Conservation (phyloP, 768 basidiomycete genomes). For the Termitomyces sp. region DNA sequence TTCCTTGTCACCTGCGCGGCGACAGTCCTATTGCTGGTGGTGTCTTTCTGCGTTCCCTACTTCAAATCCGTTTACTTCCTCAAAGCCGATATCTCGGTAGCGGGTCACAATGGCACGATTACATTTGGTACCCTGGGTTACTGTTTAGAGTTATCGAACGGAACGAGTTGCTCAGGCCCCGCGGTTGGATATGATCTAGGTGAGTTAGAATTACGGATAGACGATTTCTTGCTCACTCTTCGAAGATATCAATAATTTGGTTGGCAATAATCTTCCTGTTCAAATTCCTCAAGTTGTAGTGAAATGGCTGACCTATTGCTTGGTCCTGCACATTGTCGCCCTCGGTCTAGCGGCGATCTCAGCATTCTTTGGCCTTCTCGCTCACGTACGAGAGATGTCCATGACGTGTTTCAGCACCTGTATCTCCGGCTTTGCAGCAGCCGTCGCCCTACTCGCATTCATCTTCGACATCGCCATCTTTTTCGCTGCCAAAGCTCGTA, state of each 20-base stretch:
- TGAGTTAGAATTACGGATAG: conserved; percentile 32
- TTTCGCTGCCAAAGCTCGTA: conserved; percentile 81
- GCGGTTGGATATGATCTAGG: conserved; percentile 85
- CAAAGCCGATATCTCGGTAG: conserved; percentile 53
- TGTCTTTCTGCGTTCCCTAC: conserved; percentile 86
- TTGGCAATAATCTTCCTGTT: conserved; percentile 60
- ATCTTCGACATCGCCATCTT: conserved; percentile 91
- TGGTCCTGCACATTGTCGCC: conserved; percentile 89
- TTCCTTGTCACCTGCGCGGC: conserved; percentile 80
- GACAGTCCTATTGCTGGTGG: conserved; percentile 73
- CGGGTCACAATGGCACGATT: conserved; percentile 50
- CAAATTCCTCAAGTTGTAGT: conserved; percentile 79
- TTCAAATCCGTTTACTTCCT: conserved; percentile 90
- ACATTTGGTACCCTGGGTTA: conserved; percentile 91
- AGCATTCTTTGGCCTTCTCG: conserved; percentile 78
- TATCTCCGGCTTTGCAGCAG: conserved; percentile 76
- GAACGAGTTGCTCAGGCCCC: conserved; percentile 71
- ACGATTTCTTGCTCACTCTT: conserved; percentile 6
- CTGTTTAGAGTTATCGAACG: conserved; percentile 54
- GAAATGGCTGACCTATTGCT: conserved; percentile 93
- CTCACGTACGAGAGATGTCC: conserved; percentile 82
- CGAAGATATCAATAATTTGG: conserved; percentile 75
- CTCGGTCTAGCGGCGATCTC: conserved; percentile 67
- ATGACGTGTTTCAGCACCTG: conserved; percentile 81
- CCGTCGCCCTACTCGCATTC: conserved; percentile 78